These are phyloP conservation scores for Beauveria medogensis DNA, from an alignment of 2,329 filamentous ascomycete species.

Conservation along the genomic window DNA sequence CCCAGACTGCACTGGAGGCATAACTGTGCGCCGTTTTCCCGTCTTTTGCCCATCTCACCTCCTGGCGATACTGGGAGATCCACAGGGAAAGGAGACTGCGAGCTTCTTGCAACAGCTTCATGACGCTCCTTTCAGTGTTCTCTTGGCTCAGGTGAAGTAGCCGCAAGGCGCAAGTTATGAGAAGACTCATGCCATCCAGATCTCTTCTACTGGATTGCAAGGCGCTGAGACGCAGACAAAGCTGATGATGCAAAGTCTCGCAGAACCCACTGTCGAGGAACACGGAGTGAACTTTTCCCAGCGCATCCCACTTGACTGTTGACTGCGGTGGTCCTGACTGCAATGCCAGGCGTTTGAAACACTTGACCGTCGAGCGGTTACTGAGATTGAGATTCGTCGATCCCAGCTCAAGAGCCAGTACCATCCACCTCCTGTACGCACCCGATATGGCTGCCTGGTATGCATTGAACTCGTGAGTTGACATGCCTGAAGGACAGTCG, in stretches of 20 bases:
- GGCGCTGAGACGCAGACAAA: conserved; percentile 32
- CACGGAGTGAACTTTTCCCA: neutral
- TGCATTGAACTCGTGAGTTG: conserved; percentile 44
- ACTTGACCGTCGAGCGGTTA: conserved; percentile 36
- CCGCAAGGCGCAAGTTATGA: conserved; percentile 44
- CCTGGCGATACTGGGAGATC: conserved; percentile 37
- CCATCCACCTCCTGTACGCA: conserved; percentile 38
- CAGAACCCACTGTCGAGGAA: neutral
- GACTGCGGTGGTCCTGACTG: conserved; percentile 50
- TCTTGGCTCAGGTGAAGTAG: conserved; percentile 16
- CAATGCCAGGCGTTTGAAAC: conserved; percentile 44
- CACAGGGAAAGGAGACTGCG: conserved; percentile 37
- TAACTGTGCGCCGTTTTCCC: conserved; percentile 25
- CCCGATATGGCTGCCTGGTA: conserved; percentile 41
- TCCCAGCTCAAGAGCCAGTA: conserved; percentile 41
- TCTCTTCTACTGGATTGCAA: conserved; percentile 54
- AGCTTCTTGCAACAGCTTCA: neutral
- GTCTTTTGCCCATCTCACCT: conserved; percentile 32
- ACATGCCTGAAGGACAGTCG: conserved; percentile 37
- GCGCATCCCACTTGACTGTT: conserved; percentile 32
- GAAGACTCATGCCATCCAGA: conserved; percentile 45
- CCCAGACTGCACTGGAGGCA: conserved; percentile 38
- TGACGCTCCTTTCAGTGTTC: neutral
- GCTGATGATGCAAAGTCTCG: conserved; percentile 33
- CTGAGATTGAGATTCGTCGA: conserved; percentile 53